Evolutionary conservation across 768 basidiomycete species (phyloP).

Genomic region (Tricholoma sp.): DNA sequence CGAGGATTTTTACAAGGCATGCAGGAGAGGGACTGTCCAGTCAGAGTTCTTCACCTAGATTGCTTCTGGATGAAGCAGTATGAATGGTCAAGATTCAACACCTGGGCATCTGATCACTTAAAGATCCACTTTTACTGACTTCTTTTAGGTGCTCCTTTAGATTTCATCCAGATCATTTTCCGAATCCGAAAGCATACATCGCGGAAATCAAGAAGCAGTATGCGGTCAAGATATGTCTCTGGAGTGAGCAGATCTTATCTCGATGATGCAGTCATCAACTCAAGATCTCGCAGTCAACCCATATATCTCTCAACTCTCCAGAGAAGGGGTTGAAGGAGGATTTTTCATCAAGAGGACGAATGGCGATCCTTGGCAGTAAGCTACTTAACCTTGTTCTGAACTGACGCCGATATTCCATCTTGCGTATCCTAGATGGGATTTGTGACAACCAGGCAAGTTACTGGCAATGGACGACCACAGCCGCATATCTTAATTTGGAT

Average conservation of each 20-base stretch:
- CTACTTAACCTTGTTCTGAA: conserved; percentile 11
- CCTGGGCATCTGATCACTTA: not conserved
- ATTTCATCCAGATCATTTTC: conserved; percentile 74
- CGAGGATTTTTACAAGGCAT: conserved; percentile 68
- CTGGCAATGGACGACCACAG: not conserved
- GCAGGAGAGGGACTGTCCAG: conserved; percentile 54
- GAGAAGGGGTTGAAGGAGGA: conserved; percentile 60
- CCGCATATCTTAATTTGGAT: not conserved
- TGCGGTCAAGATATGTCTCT: conserved; percentile 68
- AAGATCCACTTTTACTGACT: conserved; percentile 8
- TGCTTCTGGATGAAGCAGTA: conserved; percentile 77
- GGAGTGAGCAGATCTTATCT: conserved; percentile 41
- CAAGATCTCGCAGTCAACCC: conserved; percentile 49
- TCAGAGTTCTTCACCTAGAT: conserved; percentile 72
- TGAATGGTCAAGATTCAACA: conserved; percentile 40
- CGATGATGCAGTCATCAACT: not conserved
- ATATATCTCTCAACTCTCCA: conserved; percentile 65
- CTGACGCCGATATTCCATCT: not conserved
- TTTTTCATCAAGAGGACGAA: conserved; percentile 68
- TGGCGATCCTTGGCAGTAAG: conserved; percentile 65
- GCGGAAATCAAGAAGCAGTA: conserved; percentile 55
- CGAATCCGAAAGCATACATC: conserved; percentile 62
- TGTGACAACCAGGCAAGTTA: conserved; percentile 50
- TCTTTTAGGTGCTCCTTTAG: conserved; percentile 62
- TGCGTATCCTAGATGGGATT: conserved; percentile 40